A percentile compares a stretch with the other conserved stretches of the same genome.
These are phyloP conservation scores for Panaeolus papilionaceus DNA, from an alignment of 768 basidiomycete species.

Conservation along the genomic window DNA sequence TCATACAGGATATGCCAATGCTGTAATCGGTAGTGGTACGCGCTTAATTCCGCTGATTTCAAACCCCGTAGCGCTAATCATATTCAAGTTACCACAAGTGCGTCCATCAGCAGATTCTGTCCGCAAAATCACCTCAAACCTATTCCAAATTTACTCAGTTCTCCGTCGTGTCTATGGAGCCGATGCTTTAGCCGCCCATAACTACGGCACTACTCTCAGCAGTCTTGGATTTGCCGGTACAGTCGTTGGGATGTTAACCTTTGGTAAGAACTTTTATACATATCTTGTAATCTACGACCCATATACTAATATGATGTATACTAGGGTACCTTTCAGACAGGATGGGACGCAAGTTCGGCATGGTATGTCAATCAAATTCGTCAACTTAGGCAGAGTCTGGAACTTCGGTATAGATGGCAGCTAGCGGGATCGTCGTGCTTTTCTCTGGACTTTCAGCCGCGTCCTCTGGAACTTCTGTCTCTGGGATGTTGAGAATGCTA, in stretches of 20 bases:
- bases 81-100: slow-evolving; percentile 69
- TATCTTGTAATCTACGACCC: no score
- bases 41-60: slow-evolving; percentile 20
- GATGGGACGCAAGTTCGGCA: slow-evolving; percentile 86
- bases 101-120: slow-evolving; percentile 29
- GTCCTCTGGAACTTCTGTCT: slow-evolving; percentile 75
- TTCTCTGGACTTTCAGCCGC: slow-evolving; percentile 87
- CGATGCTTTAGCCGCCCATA: slow-evolving; percentile 51
- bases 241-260: slow-evolving; percentile 83
- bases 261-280: slow-evolving; percentile 46
- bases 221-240: slow-evolving; percentile 86
- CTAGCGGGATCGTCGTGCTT: slow-evolving; percentile 82
- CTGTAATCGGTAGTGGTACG: slow-evolving; percentile 78
- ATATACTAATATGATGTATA: no score
- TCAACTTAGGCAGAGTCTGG: neutral
- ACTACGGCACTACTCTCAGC: slow-evolving; percentile 68
- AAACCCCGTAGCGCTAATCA: neutral
- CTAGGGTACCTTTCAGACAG: slow-evolving; percentile 81
- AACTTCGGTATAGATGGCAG: slow-evolving; percentile 61
- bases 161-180: slow-evolving; percentile 74
- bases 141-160: slow-evolving; percentile 46
- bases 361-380: slow-evolving; percentile 52
- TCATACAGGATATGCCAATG: slow-evolving; percentile 75
- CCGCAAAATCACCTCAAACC: neutral
- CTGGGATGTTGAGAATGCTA: slow-evolving; percentile 80